Base-by-base conservation (phyloP, 1,284 basidiomycete genomes). In the Xerocomus minutiporus region DNA sequence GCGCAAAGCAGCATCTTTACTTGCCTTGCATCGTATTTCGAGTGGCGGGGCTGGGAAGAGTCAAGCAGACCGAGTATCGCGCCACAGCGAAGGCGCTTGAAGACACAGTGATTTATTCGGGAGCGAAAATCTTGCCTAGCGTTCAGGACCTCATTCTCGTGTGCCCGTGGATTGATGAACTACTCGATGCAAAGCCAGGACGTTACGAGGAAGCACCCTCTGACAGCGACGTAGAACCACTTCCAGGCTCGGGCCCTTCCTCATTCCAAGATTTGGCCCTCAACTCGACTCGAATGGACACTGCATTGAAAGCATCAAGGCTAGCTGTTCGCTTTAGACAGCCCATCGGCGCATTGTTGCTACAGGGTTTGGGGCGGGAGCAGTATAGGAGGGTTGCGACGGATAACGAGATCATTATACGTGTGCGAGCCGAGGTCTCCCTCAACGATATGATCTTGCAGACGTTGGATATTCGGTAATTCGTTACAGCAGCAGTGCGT, bases 1-100 rank as follows among this genome's bases (percentile, higher is more conserved):
- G 58, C n/a, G 4, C 11, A 4, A 29, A 50, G 29, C 51, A 40
- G 17, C 53, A 36, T 13, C 53, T 64, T 31, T 23, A 51, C 26
- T 39, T 61, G 1, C 60, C 62, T n/a, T 61, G 62, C 34, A 50
- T 63, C 26, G 32, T 51, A 9, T 64, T 61, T 31, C 60, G 36
- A 31, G 9, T 61, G 29, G 47, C 15, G 12, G 38, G 3, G 12
- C 5, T 62, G 17, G 41, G 20, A 4, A 52, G 26, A 8, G 44
- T 43, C 4, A 20, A 25, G 25, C 40, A 11, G n/a, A 4, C 35
- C 7, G 43, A 43, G 20, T 62, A 62, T 25, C 44, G 53, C n/a
- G 58, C 51, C 2, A 48, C 32, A 23, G 15, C 58, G 7, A n/a
- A 5, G 3, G 50, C 34, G 6, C 53, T 61, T 5, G 51, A 59